Percentiles rank a stretch among this genome's conserved stretches.
These are phyloP conservation scores for Diversispora eburnea DNA, from an alignment of 192 early-diverging fungal genomes.

Conservation along the genomic window DNA sequence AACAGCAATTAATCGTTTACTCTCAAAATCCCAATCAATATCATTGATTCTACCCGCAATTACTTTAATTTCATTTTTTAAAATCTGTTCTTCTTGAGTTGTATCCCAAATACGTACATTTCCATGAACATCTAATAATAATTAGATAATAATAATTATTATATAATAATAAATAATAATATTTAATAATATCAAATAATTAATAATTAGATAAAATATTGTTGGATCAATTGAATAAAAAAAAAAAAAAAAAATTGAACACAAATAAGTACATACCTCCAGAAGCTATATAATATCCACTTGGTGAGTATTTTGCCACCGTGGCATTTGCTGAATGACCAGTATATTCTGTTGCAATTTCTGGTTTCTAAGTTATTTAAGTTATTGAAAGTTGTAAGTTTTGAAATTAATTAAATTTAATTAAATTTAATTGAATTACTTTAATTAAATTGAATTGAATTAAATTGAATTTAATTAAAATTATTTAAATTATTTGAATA, in stretches of 20 bases:
- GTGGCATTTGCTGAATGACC: conserved; percentile 74
- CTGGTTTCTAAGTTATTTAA: conserved; percentile 62
- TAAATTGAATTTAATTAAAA: conserved; percentile 26
- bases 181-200: neutral
- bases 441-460: neutral
- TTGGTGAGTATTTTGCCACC: conserved; percentile 86
- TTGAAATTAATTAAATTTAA: neutral
- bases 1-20: conserved; percentile 93
- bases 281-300: conserved; percentile 94
- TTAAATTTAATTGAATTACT: neutral
- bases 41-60: conserved; percentile 80
- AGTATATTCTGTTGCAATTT: conserved; percentile 76
- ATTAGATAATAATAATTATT: too few relatives aligned
- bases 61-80: conserved; percentile 80
- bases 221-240: neutral
- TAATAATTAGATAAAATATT: conserved; percentile 12
- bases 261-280: conserved; percentile 58
- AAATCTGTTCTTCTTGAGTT: conserved; percentile 68
- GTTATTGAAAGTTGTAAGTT: neutral
- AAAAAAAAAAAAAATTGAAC: neutral
- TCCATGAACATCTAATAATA: conserved; percentile 65
- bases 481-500: neutral
- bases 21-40: conserved; percentile 92
- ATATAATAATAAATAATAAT: neutral
- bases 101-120: conserved; percentile 96